Evolutionary conservation across 2,329 filamentous ascomycete genomes (phyloP), one percentile per base, ranked within the genome.

Genomic region (Nannizziopsis barbatae): DNA sequence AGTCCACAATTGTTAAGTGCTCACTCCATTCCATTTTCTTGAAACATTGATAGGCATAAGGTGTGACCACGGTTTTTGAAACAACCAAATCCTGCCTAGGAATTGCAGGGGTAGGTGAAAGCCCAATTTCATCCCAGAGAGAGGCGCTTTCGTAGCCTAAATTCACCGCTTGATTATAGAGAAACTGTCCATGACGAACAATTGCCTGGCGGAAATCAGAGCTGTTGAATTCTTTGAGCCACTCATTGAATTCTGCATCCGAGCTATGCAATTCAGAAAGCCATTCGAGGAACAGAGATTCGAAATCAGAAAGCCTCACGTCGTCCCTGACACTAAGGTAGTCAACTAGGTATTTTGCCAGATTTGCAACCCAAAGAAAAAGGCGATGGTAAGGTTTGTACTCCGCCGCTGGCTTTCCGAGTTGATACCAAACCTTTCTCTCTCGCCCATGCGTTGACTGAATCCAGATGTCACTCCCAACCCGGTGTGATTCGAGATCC

Each of bases 301-400:
- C 66, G 53, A 92, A 89, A 45, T 79, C 65, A 2, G 65, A 47
- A 0, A 88, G 67, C 0, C 65, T 62, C 1, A 83, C 72, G 1
- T 53, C 47, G 31, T 51, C 51, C 9, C 55, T 43, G 1, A 52
- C 44, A 5, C 58, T 44, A 42, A 84, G 68, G 54, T 75, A 92
- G 52, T 88, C 82, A 1, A 88, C 71, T 18, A 84, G 74, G 56
- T 87, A 79, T 58, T 89, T 90, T 0, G 76, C 72, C 0, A 92
- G 67, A 45, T 83, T 74, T 0, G 79, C 81, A 1, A 89, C 63
- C 84, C 84, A 92, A 0, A 80, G 51, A 52, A 87, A 90, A 0
- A 77, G 72, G 0, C 65, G 42, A 50, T 81, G 75, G 56, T 81
- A 88, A 1, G 77, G 66, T 9, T 52, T 53, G 57, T 92, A 93